Evolutionary conservation across 2,329 filamentous ascomycete genomes (phyloP), one percentile per base, ranked within the genome.

Genomic region (Paraconiothyrium brasiliense): DNA sequence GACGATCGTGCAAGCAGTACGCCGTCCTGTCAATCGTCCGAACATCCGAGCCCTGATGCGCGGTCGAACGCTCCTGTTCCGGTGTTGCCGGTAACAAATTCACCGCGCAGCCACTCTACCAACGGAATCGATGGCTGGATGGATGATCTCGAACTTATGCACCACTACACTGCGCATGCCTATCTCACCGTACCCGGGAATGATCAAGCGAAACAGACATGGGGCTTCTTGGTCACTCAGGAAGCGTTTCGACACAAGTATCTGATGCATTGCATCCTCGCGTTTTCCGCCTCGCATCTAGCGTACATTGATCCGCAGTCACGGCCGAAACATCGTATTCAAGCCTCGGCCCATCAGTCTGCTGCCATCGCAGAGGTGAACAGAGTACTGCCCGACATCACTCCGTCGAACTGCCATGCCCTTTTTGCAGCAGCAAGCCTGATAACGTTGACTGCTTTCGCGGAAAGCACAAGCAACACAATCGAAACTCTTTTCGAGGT

Each of bases 241-340:
- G 68, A 80, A 54, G 78, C 74, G 2, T 70, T 73, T 47, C 66
- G 71, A 13, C 67, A 77, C 54, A 62, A 62, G 1, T 81, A 80
- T 49, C 68, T 81, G 0, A 70, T 82, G 59, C 76, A 80, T 58
- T 73, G 74, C 7, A 71, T 81, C 4, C 62, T 81, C 11, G 77
- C 79, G 1, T 75, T 77, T 41, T 74, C 79, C 1, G 76, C 78
- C 3, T 67, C 75, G 11, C 74, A 80, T 55, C 70, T 77, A 24
- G 74, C 72, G 4, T 67, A 77, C 51, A 60, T 76, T 24, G 67
- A 74, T 16, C 69, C 71, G 4, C 63, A 65, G 13, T 60, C 49
- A 27, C 60, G 63, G 7, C 20, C 57, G 0, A 62, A 71, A 57
- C 74, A 69, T 49, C 69, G 64, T 0, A 37, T 74, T 7, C 69